Conservation (phyloP, 257 asterid genomes). For the Nicotiana tomentosiformis region DNA sequence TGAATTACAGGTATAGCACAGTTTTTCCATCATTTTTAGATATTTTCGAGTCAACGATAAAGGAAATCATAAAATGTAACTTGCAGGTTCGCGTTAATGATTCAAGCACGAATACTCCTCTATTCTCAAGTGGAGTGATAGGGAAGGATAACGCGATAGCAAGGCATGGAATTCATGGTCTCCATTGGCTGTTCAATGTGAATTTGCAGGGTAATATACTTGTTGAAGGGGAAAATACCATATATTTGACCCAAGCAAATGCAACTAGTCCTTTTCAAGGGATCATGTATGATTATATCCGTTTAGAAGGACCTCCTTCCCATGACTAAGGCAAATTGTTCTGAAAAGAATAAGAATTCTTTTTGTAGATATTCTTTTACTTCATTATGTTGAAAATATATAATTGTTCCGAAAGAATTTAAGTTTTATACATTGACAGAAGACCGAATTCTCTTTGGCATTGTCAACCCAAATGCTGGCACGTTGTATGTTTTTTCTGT, state of each 20-base stretch:
- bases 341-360: no score
- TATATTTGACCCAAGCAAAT: slow-evolving; percentile 18
- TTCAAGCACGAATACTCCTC: slow-evolving; percentile 33
- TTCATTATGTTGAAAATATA: no score
- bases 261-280: slow-evolving; percentile 14
- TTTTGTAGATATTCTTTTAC: no score
- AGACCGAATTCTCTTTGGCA: neutral
- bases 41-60: neutral
- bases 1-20: slow-evolving; percentile 42
- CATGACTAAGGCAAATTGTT: neutral
- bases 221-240: slow-evolving; percentile 11
- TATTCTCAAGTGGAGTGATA: slow-evolving; percentile 48
- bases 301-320: slow-evolving; percentile 22
- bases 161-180: slow-evolving; percentile 80
- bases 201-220: slow-evolving; percentile 32
- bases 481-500: no score
- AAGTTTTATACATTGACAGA: neutral
- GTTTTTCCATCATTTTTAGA: neutral
- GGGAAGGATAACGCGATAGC: slow-evolving; percentile 68
- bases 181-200: slow-evolving; percentile 49
- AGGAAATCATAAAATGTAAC: neutral
- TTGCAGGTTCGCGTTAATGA: slow-evolving; percentile 58
- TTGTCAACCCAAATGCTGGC: neutral
- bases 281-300: slow-evolving; percentile 25
- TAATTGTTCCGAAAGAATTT: neutral